Evolutionary conservation across 129 eudicot genomes (phyloP).

Genomic region (Helichrysum umbraculigerum): DNA sequence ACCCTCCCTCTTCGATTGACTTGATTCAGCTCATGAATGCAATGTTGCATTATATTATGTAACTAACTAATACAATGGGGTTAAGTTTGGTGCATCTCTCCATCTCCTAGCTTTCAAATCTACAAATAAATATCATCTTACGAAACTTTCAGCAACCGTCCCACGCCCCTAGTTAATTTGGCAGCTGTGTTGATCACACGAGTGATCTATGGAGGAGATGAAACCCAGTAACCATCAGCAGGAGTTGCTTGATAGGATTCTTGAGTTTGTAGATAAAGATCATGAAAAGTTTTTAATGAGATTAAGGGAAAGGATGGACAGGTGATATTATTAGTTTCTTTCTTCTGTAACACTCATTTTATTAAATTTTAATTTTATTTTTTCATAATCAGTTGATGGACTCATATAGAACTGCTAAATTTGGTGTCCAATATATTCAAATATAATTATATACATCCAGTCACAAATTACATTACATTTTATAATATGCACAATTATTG

Average conservation of each 20-base stretch:
- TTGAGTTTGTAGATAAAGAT: slow-evolving; percentile 25
- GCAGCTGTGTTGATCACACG: background rate
- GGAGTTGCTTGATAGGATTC: slow-evolving; percentile 18
- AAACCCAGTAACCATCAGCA: background rate
- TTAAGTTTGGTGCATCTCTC: background rate
- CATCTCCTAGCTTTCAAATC: background rate
- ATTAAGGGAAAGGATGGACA: slow-evolving; percentile 31
- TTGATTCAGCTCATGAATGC: background rate
- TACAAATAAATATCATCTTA: background rate
- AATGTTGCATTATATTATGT: background rate
- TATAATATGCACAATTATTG: no score
- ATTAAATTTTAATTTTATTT: background rate
- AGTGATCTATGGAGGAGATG: background rate
- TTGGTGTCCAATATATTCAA: background rate
- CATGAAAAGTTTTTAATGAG: slow-evolving; percentile 21
- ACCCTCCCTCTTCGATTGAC: background rate
- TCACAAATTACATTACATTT: no score
- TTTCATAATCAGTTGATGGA: background rate
- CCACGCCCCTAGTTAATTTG: background rate
- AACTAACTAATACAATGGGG: background rate
- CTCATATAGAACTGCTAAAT: background rate
- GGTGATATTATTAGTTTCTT: background rate
- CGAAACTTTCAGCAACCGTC: background rate
- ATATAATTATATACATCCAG: no score
- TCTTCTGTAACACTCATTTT: background rate